A percentile compares a stretch with the other conserved stretches of the same genome.
phyloP scores from a whole-genome alignment of 208 protist species.

The Trypanosoma melophagium region DNA sequence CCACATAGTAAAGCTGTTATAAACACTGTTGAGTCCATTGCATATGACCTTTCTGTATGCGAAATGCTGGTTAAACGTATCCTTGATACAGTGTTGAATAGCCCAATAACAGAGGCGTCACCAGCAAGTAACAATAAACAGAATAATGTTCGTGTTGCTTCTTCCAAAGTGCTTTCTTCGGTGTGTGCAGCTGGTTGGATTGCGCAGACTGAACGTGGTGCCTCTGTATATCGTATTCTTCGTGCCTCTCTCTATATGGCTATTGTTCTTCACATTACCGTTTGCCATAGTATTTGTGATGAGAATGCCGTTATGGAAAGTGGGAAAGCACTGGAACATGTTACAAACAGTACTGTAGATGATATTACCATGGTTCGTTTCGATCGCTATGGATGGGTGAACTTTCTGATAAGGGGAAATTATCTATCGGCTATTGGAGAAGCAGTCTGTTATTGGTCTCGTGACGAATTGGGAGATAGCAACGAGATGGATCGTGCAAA shows the following conservation, averaged over 20 bases:
- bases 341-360: neutral
- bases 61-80: conserved; percentile 16
- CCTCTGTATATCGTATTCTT: neutral
- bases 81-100: conserved; percentile 6
- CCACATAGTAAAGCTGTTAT: conserved; percentile 16
- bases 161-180: neutral
- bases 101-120: neutral
- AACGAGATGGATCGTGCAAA: conserved; percentile 19
- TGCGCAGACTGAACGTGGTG: neutral
- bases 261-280: neutral
- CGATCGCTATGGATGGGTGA: conserved; percentile 15
- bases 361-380: conserved; percentile 25
- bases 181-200: neutral
- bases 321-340: neutral
- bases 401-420: neutral
- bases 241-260: neutral
- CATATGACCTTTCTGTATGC: conserved; percentile 23
- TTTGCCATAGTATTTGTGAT: neutral
- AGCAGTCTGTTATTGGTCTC: conserved; percentile 17
- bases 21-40: conserved; percentile 15
- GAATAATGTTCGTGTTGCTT: neutral
- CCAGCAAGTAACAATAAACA: neutral
- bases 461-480: conserved; percentile 13
- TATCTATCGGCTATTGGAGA: conserved; percentile 19
- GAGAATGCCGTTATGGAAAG: conserved; percentile 13